Evolutionary conservation across 2,329 filamentous ascomycete genomes (phyloP).

Genomic region (Zymoseptoria brevis): DNA sequence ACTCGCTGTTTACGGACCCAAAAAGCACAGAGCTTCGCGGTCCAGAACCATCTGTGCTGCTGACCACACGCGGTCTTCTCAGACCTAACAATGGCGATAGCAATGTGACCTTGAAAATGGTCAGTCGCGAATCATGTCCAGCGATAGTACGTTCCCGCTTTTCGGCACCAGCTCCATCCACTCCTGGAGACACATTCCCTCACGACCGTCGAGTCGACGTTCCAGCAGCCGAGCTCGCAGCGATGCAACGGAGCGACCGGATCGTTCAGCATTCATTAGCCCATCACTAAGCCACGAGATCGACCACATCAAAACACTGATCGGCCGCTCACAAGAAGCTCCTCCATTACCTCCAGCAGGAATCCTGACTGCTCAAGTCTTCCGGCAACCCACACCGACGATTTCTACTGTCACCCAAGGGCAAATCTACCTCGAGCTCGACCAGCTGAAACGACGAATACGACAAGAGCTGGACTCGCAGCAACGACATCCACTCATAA

Average conservation of each 20-base stretch:
- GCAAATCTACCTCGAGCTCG: constrained; percentile 23
- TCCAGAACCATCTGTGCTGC: not conserved
- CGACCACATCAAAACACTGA: constrained; percentile 23
- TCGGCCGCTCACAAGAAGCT: constrained; percentile 15
- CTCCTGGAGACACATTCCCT: not conserved
- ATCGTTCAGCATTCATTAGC: constrained; percentile 2
- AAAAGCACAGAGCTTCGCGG: not conserved
- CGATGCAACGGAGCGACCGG: constrained; percentile 10
- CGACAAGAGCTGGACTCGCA: constrained; percentile 17
- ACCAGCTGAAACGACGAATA: constrained; percentile 25
- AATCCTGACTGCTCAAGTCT: constrained; percentile 23
- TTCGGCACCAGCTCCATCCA: not conserved
- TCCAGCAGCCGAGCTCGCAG: constrained; percentile 6
- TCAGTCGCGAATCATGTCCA: not conserved
- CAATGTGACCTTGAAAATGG: not conserved
- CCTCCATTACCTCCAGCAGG: constrained; percentile 8
- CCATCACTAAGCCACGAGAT: constrained; percentile 19
- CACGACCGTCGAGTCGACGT: constrained; percentile 1
- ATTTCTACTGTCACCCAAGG: constrained; percentile 11
- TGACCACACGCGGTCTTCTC: not conserved
- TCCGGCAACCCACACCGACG: constrained; percentile 15
- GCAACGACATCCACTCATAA: constrained; percentile 4
- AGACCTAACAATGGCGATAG: not conserved
- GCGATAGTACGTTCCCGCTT: not conserved
- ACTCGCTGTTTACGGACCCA: not conserved